Evolutionary conservation across 441 rosid genomes (phyloP), one percentile per base, ranked within the genome.

Genomic region (Jatropha podagrica): DNA sequence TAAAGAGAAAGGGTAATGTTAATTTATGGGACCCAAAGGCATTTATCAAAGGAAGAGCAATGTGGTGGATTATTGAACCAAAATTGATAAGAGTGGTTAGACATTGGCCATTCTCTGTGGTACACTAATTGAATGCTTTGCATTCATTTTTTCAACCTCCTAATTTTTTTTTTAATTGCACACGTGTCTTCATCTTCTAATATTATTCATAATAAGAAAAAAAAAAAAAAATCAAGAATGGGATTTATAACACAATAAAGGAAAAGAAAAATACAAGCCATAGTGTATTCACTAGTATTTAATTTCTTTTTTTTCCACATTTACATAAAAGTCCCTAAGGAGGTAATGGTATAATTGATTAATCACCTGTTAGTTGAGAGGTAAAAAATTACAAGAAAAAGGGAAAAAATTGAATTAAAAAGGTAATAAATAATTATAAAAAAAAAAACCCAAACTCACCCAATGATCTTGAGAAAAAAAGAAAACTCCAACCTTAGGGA

Each of bases 401-500:
- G 74, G 79, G 17, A n/a, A 54, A 65, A 77, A 71, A 74, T 46
- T 75, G 77, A 79, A 75, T 76, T 72, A 78, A 85, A 64, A 78
- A 69, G 77, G 61, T 70, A 72, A 76, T 51, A 71, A 82, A 74
- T 67, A 75, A 82, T 72, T 67, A 79, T 78, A 74, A 80, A 70
- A 82, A 80, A 70, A 82, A 85, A 79, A 62, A 78, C 85, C 84
- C 83, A 76, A 79, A 76, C 81, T 70, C 76, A 55, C 78, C 32
- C 63, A 75, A 72, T 69, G 84, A 83, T 73, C 69, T 79, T 65
- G 76, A 78, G 70, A 66, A 73, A 80, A 84, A 48, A 41, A 7
- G 13, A 4, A 69, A 61, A 23, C 66, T 44, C 69, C 51, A 76
- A 63, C 76, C 81, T 85, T 77, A 95, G 78, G 95, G 93, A 80